Evolutionary conservation across 2,329 filamentous ascomycete genomes (phyloP).

Genomic region (Hymenotorrendiella dingleyae): DNA sequence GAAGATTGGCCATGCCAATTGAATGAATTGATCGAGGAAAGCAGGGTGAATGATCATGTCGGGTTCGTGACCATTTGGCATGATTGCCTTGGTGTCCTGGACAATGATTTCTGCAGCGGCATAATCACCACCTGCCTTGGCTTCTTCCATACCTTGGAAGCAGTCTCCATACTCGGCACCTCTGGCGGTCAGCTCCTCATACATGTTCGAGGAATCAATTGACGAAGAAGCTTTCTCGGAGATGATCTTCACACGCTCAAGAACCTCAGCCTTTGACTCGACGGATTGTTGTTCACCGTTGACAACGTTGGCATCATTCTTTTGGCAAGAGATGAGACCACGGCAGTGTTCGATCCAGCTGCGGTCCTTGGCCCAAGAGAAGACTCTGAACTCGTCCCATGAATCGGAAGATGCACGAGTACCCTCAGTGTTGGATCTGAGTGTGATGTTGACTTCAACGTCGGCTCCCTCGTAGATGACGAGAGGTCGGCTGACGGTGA

Average conservation of each 20-base stretch:
- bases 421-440: constrained; percentile 36
- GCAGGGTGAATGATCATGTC: constrained; percentile 40
- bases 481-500: constrained; percentile 46
- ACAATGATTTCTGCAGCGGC: constrained; percentile 34
- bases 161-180: constrained; percentile 45
- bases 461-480: constrained; percentile 42
- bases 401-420: constrained; percentile 36
- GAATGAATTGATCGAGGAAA: constrained; percentile 41
- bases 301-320: constrained; percentile 16
- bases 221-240: constrained; percentile 25
- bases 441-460: constrained; percentile 36
- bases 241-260: constrained; percentile 29
- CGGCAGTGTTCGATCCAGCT: constrained; percentile 45
- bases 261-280: constrained; percentile 20
- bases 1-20: constrained; percentile 35
- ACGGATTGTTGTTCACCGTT: constrained; percentile 17
- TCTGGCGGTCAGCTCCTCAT: constrained; percentile 39
- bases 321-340: constrained; percentile 19
- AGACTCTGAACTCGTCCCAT: constrained; percentile 53
- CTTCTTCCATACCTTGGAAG: constrained; percentile 46
- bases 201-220: constrained; percentile 36
- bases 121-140: constrained; percentile 33
- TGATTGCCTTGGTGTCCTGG: constrained; percentile 38
- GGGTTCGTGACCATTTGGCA: constrained; percentile 42
- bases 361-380: constrained; percentile 44